These are phyloP conservation scores for Skeletonema menzelii DNA, from an alignment of 108 stramenopile species.

Conservation along the genomic window DNA sequence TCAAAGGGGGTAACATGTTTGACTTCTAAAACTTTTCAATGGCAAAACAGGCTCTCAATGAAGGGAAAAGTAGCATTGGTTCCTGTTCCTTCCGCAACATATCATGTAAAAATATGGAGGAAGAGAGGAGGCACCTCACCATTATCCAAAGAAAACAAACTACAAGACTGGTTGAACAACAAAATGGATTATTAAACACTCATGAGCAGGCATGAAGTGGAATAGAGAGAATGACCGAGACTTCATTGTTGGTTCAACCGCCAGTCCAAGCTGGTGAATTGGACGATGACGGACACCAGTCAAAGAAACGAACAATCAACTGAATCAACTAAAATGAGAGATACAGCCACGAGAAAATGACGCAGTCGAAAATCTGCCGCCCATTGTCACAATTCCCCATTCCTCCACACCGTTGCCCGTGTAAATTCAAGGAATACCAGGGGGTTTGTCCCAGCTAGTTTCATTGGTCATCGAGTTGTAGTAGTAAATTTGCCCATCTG, in stretches of 20 bases:
- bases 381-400: neutral
- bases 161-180: neutral
- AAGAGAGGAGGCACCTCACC: neutral
- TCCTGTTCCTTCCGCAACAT: no score
- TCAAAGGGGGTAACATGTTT: no score
- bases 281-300: no score
- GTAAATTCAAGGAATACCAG: constrained; percentile 69
- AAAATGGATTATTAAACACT: neutral
- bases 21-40: no score
- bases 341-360: neutral
- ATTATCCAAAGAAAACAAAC: neutral
- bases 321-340: neutral
- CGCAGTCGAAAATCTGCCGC: neutral
- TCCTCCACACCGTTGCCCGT: neutral
- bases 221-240: neutral
- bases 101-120: neutral
- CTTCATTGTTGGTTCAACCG: neutral
- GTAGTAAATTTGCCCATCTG: constrained; percentile 89
- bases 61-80: no score
- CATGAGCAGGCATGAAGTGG: neutral
- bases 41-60: no score
- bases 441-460: constrained; percentile 89
- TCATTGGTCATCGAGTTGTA: constrained; percentile 87
- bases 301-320: neutral
- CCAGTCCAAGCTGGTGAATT: neutral